A percentile compares a stretch with the other conserved stretches of the same genome.
Evolutionary conservation across 1,284 basidiomycete species (phyloP).

Genomic region (Irpex lacteus): DNA sequence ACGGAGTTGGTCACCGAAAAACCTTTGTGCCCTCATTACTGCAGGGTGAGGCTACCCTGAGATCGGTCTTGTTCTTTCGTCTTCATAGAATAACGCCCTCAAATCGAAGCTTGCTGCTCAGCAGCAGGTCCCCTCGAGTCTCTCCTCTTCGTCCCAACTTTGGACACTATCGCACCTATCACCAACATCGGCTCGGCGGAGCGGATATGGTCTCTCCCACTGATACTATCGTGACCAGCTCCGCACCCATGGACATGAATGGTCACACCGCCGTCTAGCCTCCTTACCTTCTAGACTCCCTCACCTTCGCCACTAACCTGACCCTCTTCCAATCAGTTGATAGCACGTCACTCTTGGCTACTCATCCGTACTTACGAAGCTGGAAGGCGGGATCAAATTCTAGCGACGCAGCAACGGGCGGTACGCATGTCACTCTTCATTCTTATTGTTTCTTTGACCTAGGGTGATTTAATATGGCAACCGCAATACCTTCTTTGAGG

Average conservation of each 20-base stretch:
- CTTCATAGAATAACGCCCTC: neutral
- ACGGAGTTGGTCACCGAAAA: neutral
- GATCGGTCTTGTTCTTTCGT: neutral
- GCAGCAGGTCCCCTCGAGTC: neutral
- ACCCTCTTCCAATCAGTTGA: neutral
- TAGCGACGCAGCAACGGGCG: neutral
- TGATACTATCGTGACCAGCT: neutral
- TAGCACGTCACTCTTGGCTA: neutral
- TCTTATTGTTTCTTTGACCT: neutral
- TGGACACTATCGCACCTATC: neutral
- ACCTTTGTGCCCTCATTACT: neutral
- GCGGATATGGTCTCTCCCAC: neutral
- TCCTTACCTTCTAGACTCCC: neutral
- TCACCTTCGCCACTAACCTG: neutral
- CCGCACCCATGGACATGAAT: neutral
- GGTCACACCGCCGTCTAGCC: neutral
- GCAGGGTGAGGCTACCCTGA: neutral
- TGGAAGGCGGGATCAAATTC: neutral
- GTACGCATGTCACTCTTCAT: neutral
- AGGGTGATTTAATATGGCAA: neutral
- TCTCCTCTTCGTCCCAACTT: neutral
- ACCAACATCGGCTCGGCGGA: neutral
- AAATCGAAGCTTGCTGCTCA: neutral
- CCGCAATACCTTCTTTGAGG: neutral
- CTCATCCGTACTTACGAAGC: neutral